Evolutionary conservation across 176 grass and related monocot species (phyloP), one percentile per base, ranked within the genome.

Genomic region (Urochloa ruziziensis): DNA sequence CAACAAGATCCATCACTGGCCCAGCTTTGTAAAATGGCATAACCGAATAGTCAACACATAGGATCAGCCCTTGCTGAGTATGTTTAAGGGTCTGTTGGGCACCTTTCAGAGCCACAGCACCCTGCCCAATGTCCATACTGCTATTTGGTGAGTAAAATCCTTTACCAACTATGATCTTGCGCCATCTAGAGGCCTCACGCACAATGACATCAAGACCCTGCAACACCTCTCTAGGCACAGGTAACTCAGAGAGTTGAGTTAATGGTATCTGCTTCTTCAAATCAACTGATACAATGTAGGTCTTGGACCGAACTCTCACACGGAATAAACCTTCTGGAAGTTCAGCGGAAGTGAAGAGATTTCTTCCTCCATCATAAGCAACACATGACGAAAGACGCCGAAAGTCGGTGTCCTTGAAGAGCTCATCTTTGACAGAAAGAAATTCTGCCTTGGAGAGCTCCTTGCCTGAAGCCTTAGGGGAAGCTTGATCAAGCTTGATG

Each of bases 121-220:
- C 87, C 23, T 4, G 8, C 3, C 80, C 75, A 3, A 92, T 32
- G 27, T 53, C 12, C 4, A 4, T 0, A 53, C 66, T 67, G 19
- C 33, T 69, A 29, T 65, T 34, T 0, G 25, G 57, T 53, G 87
- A 92, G 77, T 92, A 92, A 67, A 92, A 89, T 54, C 76, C 77
- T 60, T 56, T 78, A 51, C 87, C 87, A 51, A 86, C 51, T 14
- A 76, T 84, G 63, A 92, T 81, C 82, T 84, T 90, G 53, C 47
- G 34, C 84, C 78, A 81, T 33, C 32, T n/a, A 33, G 85, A 93
- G 36, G 87, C 88, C 73, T 86, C 84, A 10, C 88, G 78, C 36
- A 93, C 81, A 85, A 91, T 75, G 48, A 91, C 82, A 82, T 91
- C 86, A 81, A 93, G 78, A 39, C 78, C 88, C 42, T 93, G 85